Evolutionary conservation across 306 rosid genomes (phyloP).

Genomic region (Lupinus albus): DNA sequence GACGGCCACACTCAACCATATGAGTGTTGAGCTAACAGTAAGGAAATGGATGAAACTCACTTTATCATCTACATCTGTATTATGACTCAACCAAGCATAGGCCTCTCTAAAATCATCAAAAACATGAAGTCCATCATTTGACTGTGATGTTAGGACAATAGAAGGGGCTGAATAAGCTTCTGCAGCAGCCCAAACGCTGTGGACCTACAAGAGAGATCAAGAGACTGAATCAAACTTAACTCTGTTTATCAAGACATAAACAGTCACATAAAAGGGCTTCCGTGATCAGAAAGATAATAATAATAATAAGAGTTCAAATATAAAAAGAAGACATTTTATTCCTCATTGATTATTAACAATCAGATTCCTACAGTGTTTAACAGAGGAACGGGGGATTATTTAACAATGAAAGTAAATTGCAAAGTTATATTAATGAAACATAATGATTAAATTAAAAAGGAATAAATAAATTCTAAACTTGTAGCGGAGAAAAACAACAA

Average conservation of each 20-base stretch:
- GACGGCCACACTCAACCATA: conserved; percentile 25
- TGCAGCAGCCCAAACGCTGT: conserved; percentile 99
- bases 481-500: conserved; percentile 6
- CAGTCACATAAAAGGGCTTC: background rate
- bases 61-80: conserved; percentile 96
- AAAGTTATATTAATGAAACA: conserved; percentile 10
- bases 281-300: background rate
- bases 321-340: conserved; percentile 4
- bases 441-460: conserved; percentile 16
- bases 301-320: background rate
- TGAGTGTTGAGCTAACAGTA: conserved; percentile 27
- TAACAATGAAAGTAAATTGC: conserved; percentile 28
- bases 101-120: conserved; percentile 99
- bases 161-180: conserved; percentile 99
- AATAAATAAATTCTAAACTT: conserved; percentile 23
- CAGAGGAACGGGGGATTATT: conserved; percentile 3
- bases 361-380: conserved; percentile 14
- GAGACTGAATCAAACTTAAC: conserved; percentile 1
- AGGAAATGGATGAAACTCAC: conserved; percentile 54
- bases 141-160: conserved; percentile 86
- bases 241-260: background rate
- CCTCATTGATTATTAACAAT: conserved; percentile 20
- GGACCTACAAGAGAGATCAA: conserved; percentile 65
- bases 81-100: conserved; percentile 97
- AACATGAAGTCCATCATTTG: conserved; percentile 91